These are phyloP conservation scores for Acacia crassicarpa DNA, from an alignment of 306 rosid genomes.

Conservation along the genomic window DNA sequence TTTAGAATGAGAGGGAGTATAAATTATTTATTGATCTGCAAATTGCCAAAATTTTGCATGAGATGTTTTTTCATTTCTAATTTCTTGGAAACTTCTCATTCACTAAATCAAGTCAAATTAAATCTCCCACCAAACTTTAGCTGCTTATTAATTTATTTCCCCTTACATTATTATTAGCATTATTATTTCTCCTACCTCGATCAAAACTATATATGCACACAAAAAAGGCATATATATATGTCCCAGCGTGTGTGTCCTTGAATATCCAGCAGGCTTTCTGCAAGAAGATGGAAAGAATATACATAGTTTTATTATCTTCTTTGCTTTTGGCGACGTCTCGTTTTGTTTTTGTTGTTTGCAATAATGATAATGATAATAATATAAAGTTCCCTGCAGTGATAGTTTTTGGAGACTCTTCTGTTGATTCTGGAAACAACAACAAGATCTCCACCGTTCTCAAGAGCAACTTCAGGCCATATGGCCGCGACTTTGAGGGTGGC, in stretches of 20 bases:
- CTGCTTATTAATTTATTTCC: not conserved
- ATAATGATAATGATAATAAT: not conserved
- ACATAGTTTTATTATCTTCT: not conserved
- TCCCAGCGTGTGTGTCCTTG: not conserved
- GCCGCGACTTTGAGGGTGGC: slow-evolving; percentile 75
- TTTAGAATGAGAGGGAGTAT: too few species aligned
- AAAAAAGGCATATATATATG: not conserved
- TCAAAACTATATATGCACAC: not conserved
- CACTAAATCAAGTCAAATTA: not conserved
- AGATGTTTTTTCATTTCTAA: not conserved
- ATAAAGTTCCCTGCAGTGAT: slow-evolving; percentile 36
- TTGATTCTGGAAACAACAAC: slow-evolving; percentile 90
- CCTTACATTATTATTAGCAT: not conserved
- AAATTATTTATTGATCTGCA: not conserved
- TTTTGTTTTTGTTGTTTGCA: not conserved
- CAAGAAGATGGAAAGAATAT: not conserved
- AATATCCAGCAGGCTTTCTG: not conserved
- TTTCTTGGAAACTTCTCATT: too few species aligned
- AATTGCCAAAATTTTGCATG: not conserved
- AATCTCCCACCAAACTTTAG: not conserved
- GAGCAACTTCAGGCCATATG: slow-evolving; percentile 83
- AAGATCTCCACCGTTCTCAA: slow-evolving; percentile 59
- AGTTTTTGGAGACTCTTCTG: slow-evolving; percentile 84
- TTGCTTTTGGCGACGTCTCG: not conserved
- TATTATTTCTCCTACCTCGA: not conserved